Conservation (phyloP, 352 stramenopile species). For the Blastocystis sp. region DNA sequence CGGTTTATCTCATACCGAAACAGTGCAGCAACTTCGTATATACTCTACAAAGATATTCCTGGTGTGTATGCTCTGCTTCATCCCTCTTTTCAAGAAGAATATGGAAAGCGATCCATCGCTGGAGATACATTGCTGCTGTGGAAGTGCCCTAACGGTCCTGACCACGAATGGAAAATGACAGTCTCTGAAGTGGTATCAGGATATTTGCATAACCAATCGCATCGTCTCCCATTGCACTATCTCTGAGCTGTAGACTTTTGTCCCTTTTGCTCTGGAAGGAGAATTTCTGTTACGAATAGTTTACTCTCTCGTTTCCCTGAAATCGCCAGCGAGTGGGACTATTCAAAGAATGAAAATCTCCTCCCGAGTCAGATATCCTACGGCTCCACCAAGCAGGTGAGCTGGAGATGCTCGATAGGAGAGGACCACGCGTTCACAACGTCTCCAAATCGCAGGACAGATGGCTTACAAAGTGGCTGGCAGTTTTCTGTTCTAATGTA, state of each 20-base stretch:
- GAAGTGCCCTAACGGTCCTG: not conserved
- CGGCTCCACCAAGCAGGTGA: not conserved
- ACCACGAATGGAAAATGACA: conserved; percentile 36
- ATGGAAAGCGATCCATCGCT: not conserved
- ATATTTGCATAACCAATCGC: not conserved
- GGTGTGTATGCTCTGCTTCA: not conserved
- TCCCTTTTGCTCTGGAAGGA: conserved; percentile 1
- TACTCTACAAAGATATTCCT: not conserved
- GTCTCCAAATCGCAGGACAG: conserved; percentile 10
- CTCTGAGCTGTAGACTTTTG: not conserved
- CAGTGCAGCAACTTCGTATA: not conserved
- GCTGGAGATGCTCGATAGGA: not conserved
- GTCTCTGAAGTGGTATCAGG: not conserved
- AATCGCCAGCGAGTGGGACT: not conserved
- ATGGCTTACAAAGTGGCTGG: not conserved
- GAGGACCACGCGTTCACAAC: not conserved
- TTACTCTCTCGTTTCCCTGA: not conserved
- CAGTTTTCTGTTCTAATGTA: not conserved
- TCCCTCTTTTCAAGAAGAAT: not conserved
- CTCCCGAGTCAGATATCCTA: not conserved
- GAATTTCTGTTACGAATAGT: not conserved
- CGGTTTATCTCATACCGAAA: not conserved
- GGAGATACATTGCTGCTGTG: not conserved
- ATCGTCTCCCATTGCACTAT: not conserved
- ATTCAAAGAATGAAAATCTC: not conserved